phyloP scores from a whole-genome alignment of 2,329 filamentous ascomycete genomes.

The Cyphellophora europaea region DNA sequence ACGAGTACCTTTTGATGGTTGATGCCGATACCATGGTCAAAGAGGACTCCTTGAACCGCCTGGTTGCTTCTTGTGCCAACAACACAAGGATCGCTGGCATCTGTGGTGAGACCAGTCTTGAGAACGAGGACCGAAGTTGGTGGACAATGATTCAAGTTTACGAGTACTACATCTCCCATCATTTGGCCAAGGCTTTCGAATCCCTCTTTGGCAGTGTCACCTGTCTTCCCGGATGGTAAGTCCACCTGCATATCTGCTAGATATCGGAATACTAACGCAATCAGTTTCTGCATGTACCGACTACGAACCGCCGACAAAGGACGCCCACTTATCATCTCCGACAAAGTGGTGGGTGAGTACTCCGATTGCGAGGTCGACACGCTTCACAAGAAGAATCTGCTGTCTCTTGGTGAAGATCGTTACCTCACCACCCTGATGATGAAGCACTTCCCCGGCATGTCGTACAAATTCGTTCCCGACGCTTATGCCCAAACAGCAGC shows the following conservation, averaged over 20 bases:
- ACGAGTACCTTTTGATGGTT: constrained; percentile 95
- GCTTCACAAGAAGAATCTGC: constrained; percentile 85
- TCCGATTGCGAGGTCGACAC: constrained; percentile 84
- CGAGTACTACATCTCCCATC: constrained; percentile 98
- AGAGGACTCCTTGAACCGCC: constrained; percentile 83
- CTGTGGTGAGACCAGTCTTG: constrained; percentile 89
- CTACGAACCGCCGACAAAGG: constrained; percentile 88
- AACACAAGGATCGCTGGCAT: constrained; percentile 96
- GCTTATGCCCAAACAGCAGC: constrained; percentile 90
- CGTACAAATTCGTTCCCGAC: constrained; percentile 90
- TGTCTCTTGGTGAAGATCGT: constrained; percentile 93
- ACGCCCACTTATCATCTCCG: constrained; percentile 86
- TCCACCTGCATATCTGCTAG: constrained; percentile 32
- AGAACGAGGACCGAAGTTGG: constrained; percentile 92
- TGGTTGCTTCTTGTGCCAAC: constrained; percentile 86
- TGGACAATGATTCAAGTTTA: constrained; percentile 99
- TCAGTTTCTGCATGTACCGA: constrained; percentile 97
- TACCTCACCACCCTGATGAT: constrained; percentile 97
- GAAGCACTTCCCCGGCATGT: constrained; percentile 91
- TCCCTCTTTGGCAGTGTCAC: constrained; percentile 96
- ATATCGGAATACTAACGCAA: not conserved
- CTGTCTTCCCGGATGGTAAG: constrained; percentile 97
- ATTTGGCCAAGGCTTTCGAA: constrained; percentile 93
- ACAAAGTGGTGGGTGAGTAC: constrained; percentile 81
- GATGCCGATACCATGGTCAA: constrained; percentile 93